A percentile compares a stretch with the other conserved stretches of the same genome.
These are phyloP conservation scores for Colletotrichum chlorophyti DNA, from an alignment of 2,329 filamentous ascomycete genomes.

Conservation along the genomic window DNA sequence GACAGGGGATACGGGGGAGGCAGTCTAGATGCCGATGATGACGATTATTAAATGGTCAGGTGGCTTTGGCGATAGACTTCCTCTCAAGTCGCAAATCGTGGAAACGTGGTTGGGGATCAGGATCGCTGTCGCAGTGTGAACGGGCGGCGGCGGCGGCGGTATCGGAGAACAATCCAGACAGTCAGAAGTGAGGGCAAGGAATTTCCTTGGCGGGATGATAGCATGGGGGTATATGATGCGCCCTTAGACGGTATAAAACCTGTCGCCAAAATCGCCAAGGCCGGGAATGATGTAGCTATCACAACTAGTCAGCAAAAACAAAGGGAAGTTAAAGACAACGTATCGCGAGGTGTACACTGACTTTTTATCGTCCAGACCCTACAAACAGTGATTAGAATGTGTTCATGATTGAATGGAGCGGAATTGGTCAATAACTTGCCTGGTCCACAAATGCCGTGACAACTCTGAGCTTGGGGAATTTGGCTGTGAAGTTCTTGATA, in stretches of 20 bases:
- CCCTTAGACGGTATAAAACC: slow-evolving; percentile 86
- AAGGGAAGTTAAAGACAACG: too few species aligned
- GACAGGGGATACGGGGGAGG: slow-evolving; percentile 59
- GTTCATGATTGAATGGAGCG: not conserved
- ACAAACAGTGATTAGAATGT: not conserved
- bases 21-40: slow-evolving; percentile 60
- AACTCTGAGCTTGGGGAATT: slow-evolving; percentile 87
- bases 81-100: too few species aligned
- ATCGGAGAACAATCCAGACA: not conserved
- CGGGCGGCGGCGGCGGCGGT: not conserved
- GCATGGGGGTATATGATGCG: not conserved
- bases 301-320: slow-evolving; percentile 44
- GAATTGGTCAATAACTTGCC: slow-evolving; percentile 47
- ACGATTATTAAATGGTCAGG: slow-evolving; percentile 55
- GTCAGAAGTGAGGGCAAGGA: not conserved
- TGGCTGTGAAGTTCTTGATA: slow-evolving; percentile 84
- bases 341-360: slow-evolving; percentile 55
- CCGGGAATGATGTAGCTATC: slow-evolving; percentile 92
- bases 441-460: slow-evolving; percentile 96
- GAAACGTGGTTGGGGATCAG: not conserved
- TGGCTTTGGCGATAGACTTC: not conserved
- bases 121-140: not conserved
- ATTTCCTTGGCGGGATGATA: not conserved
- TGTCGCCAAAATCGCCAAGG: slow-evolving; percentile 92
- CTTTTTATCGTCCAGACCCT: slow-evolving; percentile 97